Base-by-base conservation (phyloP, 805 yeast genomes). In the Nakazawaea siamensis region DNA sequence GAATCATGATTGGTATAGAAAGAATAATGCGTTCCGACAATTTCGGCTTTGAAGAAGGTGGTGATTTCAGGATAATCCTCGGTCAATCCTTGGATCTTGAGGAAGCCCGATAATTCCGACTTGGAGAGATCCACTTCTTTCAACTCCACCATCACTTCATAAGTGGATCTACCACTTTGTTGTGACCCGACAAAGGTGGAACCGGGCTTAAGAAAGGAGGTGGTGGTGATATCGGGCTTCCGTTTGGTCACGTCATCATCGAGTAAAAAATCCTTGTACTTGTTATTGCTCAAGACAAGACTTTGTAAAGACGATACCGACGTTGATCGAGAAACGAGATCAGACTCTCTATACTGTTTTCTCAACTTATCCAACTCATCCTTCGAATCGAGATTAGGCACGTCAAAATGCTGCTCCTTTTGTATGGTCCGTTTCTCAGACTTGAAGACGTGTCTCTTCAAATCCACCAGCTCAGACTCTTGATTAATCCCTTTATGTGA, bases 11-110 rank as follows among this genome's bases (percentile, higher is more conserved):
- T 66, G 5, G 88, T 80, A 32, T 62, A 56, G 43, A 80, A 80
- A 14, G 80, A 68, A 49, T 70, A 67, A 43, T 46, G 72, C 50
- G 61, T 69, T 41, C 82, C 79, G 31, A 80, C 66, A 43, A 80
- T 77, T 47, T 80, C 86, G 3, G 82, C 85, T 45, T 70, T 74
- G 58, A 80, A 80, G 46, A 77, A 80, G 6, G 88, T 80, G n/a
- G 76, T 68, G 43, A 80, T 69, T 36, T 71, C 70, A 2, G 83
- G 80, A 42, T 74, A 67, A 28, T 68, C 61, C 27, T 68, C 76
- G 0, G 84, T 78, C 33, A 80, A 62, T 3, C 84, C 85, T 30
- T 71, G 66, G 39, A 80, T 80, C 39, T 73, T 73, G 31, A 80
- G 58, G 43, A 75, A 77, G 4, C 88, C 88, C 17, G 80, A 62